Conservation (phyloP, 2,329 filamentous ascomycete species). For the Exserohilum turcica region DNA sequence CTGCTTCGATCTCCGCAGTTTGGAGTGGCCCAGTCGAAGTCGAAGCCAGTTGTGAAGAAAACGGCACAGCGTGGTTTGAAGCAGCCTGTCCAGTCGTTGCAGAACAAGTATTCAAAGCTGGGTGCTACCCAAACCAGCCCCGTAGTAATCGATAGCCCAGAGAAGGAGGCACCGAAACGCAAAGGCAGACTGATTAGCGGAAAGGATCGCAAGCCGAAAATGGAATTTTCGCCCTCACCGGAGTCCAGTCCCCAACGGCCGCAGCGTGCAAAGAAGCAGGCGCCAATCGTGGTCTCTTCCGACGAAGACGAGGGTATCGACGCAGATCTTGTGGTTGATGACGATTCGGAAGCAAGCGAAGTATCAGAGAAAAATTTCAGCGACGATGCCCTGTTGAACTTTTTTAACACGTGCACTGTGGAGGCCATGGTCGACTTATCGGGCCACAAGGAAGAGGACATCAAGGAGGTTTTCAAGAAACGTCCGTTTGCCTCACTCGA, state of each 20-base stretch:
- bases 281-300: slow-evolving; percentile 25
- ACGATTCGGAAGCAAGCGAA: slow-evolving; percentile 53
- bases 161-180: slow-evolving; percentile 28
- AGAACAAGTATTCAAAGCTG: slow-evolving; percentile 57
- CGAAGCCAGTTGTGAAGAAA: slow-evolving; percentile 47
- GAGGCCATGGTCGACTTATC: slow-evolving; percentile 83
- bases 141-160: slow-evolving; percentile 19
- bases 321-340: slow-evolving; percentile 44
- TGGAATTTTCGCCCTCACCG: slow-evolving; percentile 32
- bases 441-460: slow-evolving; percentile 70
- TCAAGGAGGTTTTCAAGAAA: slow-evolving; percentile 71
- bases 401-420: slow-evolving; percentile 79
- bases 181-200: slow-evolving; percentile 58
- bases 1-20: slow-evolving; percentile 33
- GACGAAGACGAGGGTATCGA: slow-evolving; percentile 44
- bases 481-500: slow-evolving; percentile 74
- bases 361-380: slow-evolving; percentile 42
- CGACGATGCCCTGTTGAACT: slow-evolving; percentile 69
- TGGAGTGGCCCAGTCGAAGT: slow-evolving; percentile 24
- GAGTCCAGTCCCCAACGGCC: slow-evolving; percentile 23
- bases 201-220: slow-evolving; percentile 43
- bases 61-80: slow-evolving; percentile 62
- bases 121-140: slow-evolving; percentile 25
- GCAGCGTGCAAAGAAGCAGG: slow-evolving; percentile 21
- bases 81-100: slow-evolving; percentile 60